Conservation (phyloP, 2,329 filamentous ascomycete genomes). For the Botryotinia globosa region DNA sequence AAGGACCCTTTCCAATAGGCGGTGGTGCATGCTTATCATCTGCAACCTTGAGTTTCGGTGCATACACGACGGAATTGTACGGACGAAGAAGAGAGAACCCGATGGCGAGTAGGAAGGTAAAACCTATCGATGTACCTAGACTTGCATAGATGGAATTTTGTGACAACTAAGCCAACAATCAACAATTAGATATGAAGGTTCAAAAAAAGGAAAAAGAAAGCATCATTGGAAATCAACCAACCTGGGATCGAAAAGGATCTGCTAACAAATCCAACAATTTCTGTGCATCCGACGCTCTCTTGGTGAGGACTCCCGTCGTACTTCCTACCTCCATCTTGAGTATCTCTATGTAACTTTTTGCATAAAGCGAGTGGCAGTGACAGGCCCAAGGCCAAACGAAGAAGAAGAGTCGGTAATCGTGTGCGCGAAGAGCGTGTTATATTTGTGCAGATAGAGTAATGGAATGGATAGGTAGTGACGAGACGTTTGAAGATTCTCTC, state of each 20-base stretch:
- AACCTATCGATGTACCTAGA: slow-evolving; percentile 72
- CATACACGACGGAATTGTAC: slow-evolving; percentile 89
- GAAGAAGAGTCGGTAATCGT: slow-evolving; percentile 17
- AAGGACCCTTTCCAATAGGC: slow-evolving; percentile 78
- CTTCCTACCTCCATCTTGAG: slow-evolving; percentile 27
- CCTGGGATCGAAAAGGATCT: slow-evolving; percentile 35
- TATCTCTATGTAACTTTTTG: background rate
- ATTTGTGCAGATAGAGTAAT: background rate
- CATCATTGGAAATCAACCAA: slow-evolving; percentile 16
- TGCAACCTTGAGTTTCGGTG: slow-evolving; percentile 87
- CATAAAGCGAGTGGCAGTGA: slow-evolving; percentile 35
- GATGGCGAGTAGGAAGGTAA: slow-evolving; percentile 71
- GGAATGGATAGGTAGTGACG: background rate
- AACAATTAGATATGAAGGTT: slow-evolving; percentile 22
- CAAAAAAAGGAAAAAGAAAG: background rate
- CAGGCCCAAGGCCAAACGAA: slow-evolving; percentile 34
- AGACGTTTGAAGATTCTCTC: background rate
- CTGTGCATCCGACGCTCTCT: slow-evolving; percentile 26
- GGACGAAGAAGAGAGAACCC: slow-evolving; percentile 87
- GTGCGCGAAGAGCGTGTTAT: background rate
- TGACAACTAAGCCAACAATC: slow-evolving; percentile 27
- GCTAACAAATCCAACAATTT: slow-evolving; percentile 35
- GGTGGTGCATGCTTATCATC: slow-evolving; percentile 89
- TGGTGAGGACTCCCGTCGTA: slow-evolving; percentile 24
- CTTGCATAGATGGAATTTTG: slow-evolving; percentile 71